Base-by-base conservation (phyloP, 257 asterid genomes). In the Fraxinus americana region DNA sequence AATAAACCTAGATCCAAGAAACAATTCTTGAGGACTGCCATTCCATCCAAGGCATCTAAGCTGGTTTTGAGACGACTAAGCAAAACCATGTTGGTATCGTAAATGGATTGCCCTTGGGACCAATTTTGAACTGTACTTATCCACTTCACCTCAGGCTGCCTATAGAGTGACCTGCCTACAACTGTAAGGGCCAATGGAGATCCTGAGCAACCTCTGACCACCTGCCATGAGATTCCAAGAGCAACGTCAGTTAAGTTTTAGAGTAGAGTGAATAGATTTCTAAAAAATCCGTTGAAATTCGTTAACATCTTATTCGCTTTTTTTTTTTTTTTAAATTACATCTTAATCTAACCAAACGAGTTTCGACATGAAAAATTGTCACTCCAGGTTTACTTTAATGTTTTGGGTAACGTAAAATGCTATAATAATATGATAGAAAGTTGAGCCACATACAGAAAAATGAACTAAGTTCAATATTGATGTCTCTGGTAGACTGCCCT, bases 141-240 rank as follows among this genome's bases (percentile, higher is more conserved):
- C 88, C 88, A 85, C 1, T 1, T 67, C 11, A 10, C 68, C 80
- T 85, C 86, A 30, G 70, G 80, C 69, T 77, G 57, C 67, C 79
- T 67, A 67, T 50, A 54, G 43, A 85, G 81, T 38, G 88, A 82
- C 54, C 67, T 57, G 32, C 84, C 88, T 11, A 85, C 81, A n/a
- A 82, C 88, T 71, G 50, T 79, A 70, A 85, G 84, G 54, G 88
- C 88, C 75, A 85, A 45, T 4, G 88, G 88, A 39, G 77, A 82
- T 73, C 88, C 84, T 1, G 82, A 80, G 45, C 88, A 85, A 14
- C 78, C 41, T 74, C 67, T 82, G 66, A 82, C 82, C 73, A 77
- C 83, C 88, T 85, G 77, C 71, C 43, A 71, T 63, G 19, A 17
- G 7, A 63, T 43, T 45, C 54, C 54, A 45, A 3, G 19, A 45